Conservation (phyloP, 2,329 filamentous ascomycete genomes). For the Stagonosporopsis cucurbitacearum region DNA sequence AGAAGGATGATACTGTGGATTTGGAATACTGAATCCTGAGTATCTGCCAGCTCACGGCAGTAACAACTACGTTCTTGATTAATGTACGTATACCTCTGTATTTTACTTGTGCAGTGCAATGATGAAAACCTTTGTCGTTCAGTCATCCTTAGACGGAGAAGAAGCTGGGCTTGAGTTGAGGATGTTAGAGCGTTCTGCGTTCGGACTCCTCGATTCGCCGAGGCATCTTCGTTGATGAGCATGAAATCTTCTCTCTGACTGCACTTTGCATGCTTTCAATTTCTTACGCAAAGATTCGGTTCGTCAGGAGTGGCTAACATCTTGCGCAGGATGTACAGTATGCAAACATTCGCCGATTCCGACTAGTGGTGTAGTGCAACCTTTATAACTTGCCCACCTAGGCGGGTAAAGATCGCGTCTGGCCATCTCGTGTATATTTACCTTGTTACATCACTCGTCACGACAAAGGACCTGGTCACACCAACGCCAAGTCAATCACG, state of each 20-base stretch:
- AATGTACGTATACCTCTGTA: slow-evolving; percentile 9
- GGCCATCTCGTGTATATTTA: too few species aligned
- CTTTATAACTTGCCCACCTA: background rate
- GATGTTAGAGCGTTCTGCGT: slow-evolving; percentile 28
- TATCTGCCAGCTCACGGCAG: background rate
- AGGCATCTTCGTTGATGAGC: slow-evolving; percentile 38
- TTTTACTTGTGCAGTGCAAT: slow-evolving; percentile 52
- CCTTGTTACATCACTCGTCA: background rate
- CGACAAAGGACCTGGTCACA: too few species aligned
- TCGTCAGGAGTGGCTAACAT: background rate
- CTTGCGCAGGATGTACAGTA: background rate
- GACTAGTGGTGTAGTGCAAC: background rate
- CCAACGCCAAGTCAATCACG: background rate
- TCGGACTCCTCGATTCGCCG: slow-evolving; percentile 30
- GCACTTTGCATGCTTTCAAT: background rate
- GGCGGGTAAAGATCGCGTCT: background rate
- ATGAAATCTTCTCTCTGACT: slow-evolving; percentile 49
- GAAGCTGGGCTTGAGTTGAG: slow-evolving; percentile 30
- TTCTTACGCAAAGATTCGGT: background rate
- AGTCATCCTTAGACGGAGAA: slow-evolving; percentile 93
- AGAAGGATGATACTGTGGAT: slow-evolving; percentile 48
- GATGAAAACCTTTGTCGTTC: slow-evolving; percentile 83
- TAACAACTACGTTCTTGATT: too few species aligned
- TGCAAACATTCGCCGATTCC: background rate
- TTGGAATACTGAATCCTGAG: slow-evolving; percentile 55